Evolutionary conservation across 2,329 filamentous ascomycete species (phyloP), one percentile per base, ranked within the genome.

Genomic region (Aspergillus phoenicis): DNA sequence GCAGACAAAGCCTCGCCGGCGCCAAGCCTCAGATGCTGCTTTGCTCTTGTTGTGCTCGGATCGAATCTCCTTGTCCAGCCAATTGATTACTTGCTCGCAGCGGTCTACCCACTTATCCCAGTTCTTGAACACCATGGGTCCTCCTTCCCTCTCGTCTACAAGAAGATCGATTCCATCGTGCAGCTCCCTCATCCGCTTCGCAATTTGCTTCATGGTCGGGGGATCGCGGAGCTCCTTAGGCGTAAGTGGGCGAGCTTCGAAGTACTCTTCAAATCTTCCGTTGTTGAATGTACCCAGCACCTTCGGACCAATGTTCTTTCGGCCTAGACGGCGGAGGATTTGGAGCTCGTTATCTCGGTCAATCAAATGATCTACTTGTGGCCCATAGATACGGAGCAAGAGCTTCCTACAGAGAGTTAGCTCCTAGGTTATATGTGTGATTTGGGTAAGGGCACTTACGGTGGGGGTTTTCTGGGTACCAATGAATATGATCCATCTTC

Each of bases 131-230:
- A 97, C 89, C 58, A 88, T 89, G 0, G 95, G 90, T 0, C 95
- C 95, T 20, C 84, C 87, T 38, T 90, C 85, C 54, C 88, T 85
- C 77, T 99, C 95, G 38, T 88, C 83, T 1, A 89, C 85, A 0
- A 97, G 83, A 20, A 99, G 81, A 28, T 97, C 93, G 63, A 99
- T 89, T 0, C 95, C 95, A 56, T 97, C 91, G 70, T 99, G 95
- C 38, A 99, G 83, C 76, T 99, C 95, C 64, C 93, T 86, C 92
- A 99, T 97, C 54, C 95, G 91, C 82, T 98, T 98, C 11, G 95
- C 94, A 71, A 99, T 99, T 73, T 97, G 91, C 71, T 86, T 90
- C 36, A 91, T 96, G 0, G 91, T 97, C 53, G 92, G 91, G 0
- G 91, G 86, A 33, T 91, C 86, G 39, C 91, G 89, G 49, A 99